phyloP scores from a whole-genome alignment of 345 rosid species.

The Barbarea vulgaris region DNA sequence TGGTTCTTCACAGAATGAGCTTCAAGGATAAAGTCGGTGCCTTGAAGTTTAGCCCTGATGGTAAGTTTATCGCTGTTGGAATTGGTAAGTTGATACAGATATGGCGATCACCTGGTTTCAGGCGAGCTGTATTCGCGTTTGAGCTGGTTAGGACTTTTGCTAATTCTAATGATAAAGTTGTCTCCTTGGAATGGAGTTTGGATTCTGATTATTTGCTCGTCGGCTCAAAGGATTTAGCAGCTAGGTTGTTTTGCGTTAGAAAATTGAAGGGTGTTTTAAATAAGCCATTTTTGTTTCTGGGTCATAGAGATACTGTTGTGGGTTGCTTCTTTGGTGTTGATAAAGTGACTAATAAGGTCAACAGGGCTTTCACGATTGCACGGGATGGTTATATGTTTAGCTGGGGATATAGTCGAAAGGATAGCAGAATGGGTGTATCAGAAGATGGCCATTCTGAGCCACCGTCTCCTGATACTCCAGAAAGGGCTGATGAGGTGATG shows the following conservation, averaged over 20 bases:
- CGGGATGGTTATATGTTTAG: slow-evolving; percentile 81
- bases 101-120: slow-evolving; percentile 88
- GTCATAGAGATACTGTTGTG: slow-evolving; percentile 83
- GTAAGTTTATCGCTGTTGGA: slow-evolving; percentile 75
- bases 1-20: slow-evolving; percentile 72
- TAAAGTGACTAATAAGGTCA: slow-evolving; percentile 53
- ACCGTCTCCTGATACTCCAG: slow-evolving; percentile 68
- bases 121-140: slow-evolving; percentile 69
- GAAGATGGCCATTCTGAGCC: slow-evolving; percentile 50
- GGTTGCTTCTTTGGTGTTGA: slow-evolving; percentile 91
- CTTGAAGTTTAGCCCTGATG: slow-evolving; percentile 74
- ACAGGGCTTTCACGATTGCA: slow-evolving; percentile 65
- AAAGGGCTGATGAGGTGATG: slow-evolving; percentile 48
- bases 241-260: slow-evolving; percentile 69
- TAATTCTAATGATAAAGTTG: slow-evolving; percentile 67
- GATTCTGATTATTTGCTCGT: slow-evolving; percentile 77
- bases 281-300: slow-evolving; percentile 79
- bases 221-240: slow-evolving; percentile 86
- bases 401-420: slow-evolving; percentile 59
- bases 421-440: slow-evolving; percentile 33
- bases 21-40: slow-evolving; percentile 64
- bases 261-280: slow-evolving; percentile 57
- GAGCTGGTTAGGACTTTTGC: slow-evolving; percentile 78
- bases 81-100: slow-evolving; percentile 83
- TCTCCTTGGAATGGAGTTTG: slow-evolving; percentile 72